Evolutionary conservation across 345 rosid genomes (phyloP).

Genomic region (Kernera saxatilis): DNA sequence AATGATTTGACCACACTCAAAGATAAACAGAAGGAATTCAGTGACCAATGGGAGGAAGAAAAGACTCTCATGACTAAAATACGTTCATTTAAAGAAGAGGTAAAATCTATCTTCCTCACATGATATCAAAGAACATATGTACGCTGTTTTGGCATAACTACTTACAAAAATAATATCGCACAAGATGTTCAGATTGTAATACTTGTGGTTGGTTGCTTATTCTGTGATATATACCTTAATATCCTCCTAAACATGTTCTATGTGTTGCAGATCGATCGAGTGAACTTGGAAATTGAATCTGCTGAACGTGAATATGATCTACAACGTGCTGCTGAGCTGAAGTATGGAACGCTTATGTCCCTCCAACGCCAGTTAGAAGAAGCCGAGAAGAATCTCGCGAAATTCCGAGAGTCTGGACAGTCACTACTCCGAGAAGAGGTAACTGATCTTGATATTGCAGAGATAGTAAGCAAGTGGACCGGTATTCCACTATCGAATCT

Average conservation of each 20-base stretch:
- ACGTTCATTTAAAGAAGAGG: constrained; percentile 90
- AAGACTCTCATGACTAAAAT: constrained; percentile 69
- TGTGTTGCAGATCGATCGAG: constrained; percentile 70
- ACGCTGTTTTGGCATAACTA: neutral
- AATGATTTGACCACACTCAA: constrained; percentile 55
- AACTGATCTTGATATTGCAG: constrained; percentile 81
- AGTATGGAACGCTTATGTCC: constrained; percentile 76
- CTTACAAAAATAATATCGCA: neutral
- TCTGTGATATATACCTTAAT: neutral
- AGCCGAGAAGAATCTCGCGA: constrained; percentile 76
- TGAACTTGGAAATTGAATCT: constrained; percentile 86
- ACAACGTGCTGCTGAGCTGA: constrained; percentile 87
- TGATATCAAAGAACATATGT: neutral
- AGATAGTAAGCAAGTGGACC: constrained; percentile 96
- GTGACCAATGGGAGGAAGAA: constrained; percentile 70
- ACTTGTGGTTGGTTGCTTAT: neutral
- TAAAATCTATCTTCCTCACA: neutral
- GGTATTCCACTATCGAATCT: constrained; percentile 95
- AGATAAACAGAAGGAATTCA: constrained; percentile 64
- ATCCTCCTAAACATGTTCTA: constrained; percentile 1
- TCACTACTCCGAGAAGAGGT: constrained; percentile 91
- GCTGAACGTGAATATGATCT: constrained; percentile 89
- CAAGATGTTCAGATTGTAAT: neutral
- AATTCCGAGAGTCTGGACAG: constrained; percentile 59
- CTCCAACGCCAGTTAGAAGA: constrained; percentile 87